Conservation (phyloP, 352 stramenopile genomes). For the Aphanomyces cochlioides region DNA sequence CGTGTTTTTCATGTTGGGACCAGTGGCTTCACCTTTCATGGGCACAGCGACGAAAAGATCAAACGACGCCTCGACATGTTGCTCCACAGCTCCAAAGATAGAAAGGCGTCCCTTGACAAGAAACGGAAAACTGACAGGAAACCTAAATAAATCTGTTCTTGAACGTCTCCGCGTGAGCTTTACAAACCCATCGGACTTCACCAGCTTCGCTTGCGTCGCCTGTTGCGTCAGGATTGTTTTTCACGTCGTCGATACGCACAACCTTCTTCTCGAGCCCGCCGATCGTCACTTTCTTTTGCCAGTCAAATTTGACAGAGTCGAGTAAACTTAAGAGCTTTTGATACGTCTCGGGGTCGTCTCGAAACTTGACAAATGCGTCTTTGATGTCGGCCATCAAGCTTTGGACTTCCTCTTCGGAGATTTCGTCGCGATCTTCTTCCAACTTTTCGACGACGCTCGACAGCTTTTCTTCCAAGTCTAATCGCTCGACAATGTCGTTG, state of each 20-base stretch:
- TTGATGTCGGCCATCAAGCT: not conserved
- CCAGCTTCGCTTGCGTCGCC: too few relatives aligned
- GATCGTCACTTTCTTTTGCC: not conserved
- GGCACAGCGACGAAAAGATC: too few relatives aligned
- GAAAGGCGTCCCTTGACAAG: too few relatives aligned
- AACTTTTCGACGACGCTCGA: not conserved
- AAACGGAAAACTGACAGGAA: too few relatives aligned
- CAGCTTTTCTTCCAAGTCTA: not conserved
- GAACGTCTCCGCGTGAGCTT: too few relatives aligned
- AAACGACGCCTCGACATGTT: too few relatives aligned
- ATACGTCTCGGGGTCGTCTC: not conserved
- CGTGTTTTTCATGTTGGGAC: slow-evolving; percentile 18
- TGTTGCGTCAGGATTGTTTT: not conserved
- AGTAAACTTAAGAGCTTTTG: not conserved
- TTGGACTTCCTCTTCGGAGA: not conserved
- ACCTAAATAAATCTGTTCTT: too few relatives aligned
- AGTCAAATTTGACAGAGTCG: not conserved
- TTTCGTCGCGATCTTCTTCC: not conserved
- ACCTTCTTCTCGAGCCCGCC: not conserved
- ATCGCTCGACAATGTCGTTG: not conserved
- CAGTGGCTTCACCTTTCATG: not conserved
- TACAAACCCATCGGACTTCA: too few relatives aligned
- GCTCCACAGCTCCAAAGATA: too few relatives aligned
- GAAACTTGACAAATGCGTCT: not conserved
- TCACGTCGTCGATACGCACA: not conserved